These are phyloP conservation scores for Metrosideros polymorpha DNA, from an alignment of 441 rosid species.

Conservation along the genomic window DNA sequence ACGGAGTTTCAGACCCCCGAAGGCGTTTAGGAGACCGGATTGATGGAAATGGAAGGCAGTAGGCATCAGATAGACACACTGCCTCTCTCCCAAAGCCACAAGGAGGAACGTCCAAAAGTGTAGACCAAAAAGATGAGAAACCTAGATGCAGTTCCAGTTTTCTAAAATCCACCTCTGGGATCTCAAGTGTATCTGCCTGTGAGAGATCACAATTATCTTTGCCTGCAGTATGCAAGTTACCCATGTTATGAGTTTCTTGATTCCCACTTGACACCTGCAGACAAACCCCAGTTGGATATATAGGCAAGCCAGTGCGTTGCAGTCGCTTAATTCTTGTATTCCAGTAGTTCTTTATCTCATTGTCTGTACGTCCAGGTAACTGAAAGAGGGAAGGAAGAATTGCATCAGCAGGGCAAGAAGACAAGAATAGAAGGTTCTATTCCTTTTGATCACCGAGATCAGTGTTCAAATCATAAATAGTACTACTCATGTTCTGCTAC, in stretches of 20 bases:
- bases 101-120: neutral
- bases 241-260: slow-evolving; percentile 2
- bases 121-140: neutral
- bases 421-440: neutral
- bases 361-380: slow-evolving; percentile 22
- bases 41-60: slow-evolving; percentile 1
- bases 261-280: neutral
- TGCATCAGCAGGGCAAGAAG: neutral
- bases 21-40: slow-evolving; percentile 5
- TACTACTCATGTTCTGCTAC: neutral
- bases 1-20: neutral
- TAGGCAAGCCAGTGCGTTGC: neutral
- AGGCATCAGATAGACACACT: neutral
- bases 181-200: neutral
- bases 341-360: slow-evolving; percentile 22
- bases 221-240: neutral
- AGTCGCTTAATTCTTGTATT: slow-evolving; percentile 14
- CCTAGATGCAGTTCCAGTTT: slow-evolving; percentile 4
- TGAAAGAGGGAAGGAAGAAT: neutral
- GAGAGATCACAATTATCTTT: neutral
- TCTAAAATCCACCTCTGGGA: slow-evolving; percentile 10
- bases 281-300: slow-evolving; percentile 13
- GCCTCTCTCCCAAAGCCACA: neutral
- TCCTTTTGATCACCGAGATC: neutral
- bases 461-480: neutral